Evolutionary conservation across 1,139 yeast species (phyloP).

Genomic region (Zygoascus meyerae): DNA sequence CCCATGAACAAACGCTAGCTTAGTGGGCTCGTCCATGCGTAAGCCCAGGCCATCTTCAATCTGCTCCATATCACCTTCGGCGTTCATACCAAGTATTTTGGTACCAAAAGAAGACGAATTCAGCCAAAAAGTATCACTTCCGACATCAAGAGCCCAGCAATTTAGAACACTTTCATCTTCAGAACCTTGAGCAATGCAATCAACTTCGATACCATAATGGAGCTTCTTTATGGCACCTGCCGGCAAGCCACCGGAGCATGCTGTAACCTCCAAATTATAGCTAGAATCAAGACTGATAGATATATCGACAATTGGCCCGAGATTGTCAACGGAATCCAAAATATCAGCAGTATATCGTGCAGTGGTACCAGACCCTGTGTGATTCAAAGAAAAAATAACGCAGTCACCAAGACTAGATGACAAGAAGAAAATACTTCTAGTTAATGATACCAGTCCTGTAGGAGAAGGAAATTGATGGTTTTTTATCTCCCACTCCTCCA

Average conservation of each 20-base stretch:
- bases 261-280: not conserved
- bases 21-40: slow-evolving; percentile 2
- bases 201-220: slow-evolving; percentile 3
- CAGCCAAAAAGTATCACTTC: slow-evolving; percentile 2
- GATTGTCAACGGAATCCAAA: slow-evolving; percentile 6
- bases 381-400: no score
- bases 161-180: not conserved
- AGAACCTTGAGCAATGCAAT: not conserved
- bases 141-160: slow-evolving; percentile 2
- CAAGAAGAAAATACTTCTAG: no score
- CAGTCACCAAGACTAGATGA: no score
- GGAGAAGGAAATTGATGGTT: no score
- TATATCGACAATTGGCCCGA: not conserved
- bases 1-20: not conserved
- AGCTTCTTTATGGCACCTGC: slow-evolving; percentile 4
- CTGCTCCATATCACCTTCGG: slow-evolving; percentile 3
- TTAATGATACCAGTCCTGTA: no score
- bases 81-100: not conserved
- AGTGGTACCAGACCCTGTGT: no score
- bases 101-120: not conserved
- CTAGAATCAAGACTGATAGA: not conserved
- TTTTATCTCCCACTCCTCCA: no score
- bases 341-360: no score
- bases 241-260: slow-evolving; percentile 9
- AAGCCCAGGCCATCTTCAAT: not conserved